These are phyloP conservation scores for Phaeophleospora eucalypticola DNA, from an alignment of 2,329 filamentous ascomycete genomes.

Conservation along the genomic window DNA sequence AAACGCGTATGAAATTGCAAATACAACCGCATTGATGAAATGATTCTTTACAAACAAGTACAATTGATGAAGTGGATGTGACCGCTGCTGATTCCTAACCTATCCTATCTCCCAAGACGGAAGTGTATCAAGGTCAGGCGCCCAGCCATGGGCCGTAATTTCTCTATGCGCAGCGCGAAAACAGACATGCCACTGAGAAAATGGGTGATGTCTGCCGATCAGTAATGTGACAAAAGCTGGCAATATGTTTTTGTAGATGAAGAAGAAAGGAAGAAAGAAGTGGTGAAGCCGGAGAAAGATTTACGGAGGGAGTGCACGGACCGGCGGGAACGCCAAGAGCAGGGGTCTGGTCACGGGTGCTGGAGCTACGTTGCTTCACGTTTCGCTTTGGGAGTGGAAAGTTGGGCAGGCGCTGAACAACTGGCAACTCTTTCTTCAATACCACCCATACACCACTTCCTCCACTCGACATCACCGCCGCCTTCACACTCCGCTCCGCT, in stretches of 20 bases:
- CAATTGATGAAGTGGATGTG: constrained; percentile 48
- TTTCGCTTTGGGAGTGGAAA: neutral
- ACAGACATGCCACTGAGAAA: constrained; percentile 51
- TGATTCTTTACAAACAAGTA: no score
- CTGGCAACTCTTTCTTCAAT: no score
- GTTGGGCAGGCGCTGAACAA: neutral
- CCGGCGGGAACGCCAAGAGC: neutral
- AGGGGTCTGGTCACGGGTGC: neutral
- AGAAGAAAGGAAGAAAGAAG: constrained; percentile 35
- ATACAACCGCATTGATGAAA: no score
- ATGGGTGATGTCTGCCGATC: constrained; percentile 51
- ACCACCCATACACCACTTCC: no score
- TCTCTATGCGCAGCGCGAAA: constrained; percentile 67
- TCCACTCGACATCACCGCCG: neutral
- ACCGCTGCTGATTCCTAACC: constrained; percentile 71
- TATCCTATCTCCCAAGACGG: constrained; percentile 62
- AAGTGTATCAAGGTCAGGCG: constrained; percentile 67
- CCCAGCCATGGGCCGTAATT: constrained; percentile 64
- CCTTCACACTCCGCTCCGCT: neutral
- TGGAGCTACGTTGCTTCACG: constrained; percentile 1
- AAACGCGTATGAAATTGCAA: no score
- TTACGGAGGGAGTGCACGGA: neutral
- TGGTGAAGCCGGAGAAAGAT: neutral
- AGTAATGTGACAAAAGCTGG: constrained; percentile 59
- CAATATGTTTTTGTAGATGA: constrained; percentile 43